phyloP scores from a whole-genome alignment of 345 rosid genomes.

The Heritiera fomes region DNA sequence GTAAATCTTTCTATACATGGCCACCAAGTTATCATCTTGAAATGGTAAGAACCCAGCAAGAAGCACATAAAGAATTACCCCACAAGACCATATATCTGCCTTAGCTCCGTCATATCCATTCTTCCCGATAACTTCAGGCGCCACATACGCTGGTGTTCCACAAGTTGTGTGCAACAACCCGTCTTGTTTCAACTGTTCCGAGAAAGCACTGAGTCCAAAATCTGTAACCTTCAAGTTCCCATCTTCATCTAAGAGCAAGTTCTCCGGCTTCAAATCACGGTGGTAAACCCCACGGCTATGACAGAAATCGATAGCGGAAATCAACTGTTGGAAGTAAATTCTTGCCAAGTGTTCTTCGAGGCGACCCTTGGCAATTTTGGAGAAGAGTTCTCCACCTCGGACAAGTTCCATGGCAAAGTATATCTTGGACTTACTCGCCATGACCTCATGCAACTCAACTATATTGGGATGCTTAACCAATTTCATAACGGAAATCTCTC shows the following conservation, averaged over 20 bases:
- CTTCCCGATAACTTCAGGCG: constrained; percentile 84
- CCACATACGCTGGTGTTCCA: constrained; percentile 91
- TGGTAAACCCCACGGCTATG: constrained; percentile 94
- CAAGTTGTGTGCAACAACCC: constrained; percentile 82
- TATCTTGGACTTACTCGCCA: constrained; percentile 95
- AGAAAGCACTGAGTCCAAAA: constrained; percentile 80
- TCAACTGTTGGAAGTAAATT: constrained; percentile 74
- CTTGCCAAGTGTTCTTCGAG: constrained; percentile 72
- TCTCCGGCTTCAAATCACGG: constrained; percentile 90
- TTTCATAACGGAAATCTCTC: constrained; percentile 95
- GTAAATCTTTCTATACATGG: constrained; percentile 83
- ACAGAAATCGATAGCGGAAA: constrained; percentile 87
- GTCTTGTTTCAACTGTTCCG: constrained; percentile 76
- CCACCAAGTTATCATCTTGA: constrained; percentile 75
- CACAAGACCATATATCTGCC: constrained; percentile 96
- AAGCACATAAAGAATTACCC: constrained; percentile 82
- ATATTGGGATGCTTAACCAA: constrained; percentile 85
- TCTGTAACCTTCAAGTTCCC: constrained; percentile 83
- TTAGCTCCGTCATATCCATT: constrained; percentile 92
- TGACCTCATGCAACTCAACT: constrained; percentile 85
- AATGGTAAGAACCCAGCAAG: constrained; percentile 90
- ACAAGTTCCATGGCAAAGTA: constrained; percentile 95
- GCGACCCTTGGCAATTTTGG: constrained; percentile 64
- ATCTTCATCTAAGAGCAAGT: constrained; percentile 70
- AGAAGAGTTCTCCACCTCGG: constrained; percentile 84